Evolutionary conservation across 176 grass and related monocot genomes (phyloP), one percentile per base, ranked within the genome.

Genomic region (Dendrocalamus sinicus): DNA sequence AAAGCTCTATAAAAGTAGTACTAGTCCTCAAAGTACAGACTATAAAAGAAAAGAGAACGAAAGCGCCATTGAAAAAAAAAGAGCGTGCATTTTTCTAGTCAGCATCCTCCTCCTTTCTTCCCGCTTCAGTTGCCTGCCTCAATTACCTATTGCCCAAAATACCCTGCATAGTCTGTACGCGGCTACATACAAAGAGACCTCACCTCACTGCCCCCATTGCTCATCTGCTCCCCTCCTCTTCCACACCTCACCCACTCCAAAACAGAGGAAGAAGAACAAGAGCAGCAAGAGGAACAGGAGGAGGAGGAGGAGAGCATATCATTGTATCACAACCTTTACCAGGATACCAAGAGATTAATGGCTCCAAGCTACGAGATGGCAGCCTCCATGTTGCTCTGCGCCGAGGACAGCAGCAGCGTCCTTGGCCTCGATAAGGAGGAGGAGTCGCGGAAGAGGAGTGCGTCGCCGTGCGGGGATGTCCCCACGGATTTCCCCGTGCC

Each of bases 391-490:
- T 81, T 99, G 46, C 87, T 99, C 55, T 99, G 97, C 92, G 94
- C 89, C 57, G 97, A 99, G 89, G 97, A 99, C 82, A 94, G 89
- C 88, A 92, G 84, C 82, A 94, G 92, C 89, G 61, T 92, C 67
- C 78, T 96, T 54, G 78, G 85, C 53, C 84, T 96, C 47, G 91
- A 80, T 6, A 90, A 72, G 1, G 91, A 94, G 76, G 86, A 77
- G 46, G 70, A 41, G 17, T 65, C 86, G 23, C 14, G 13, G 28
- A 35, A 16, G 63, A 37, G 73, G 86, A 45, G 39, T 51, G 52
- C 30, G 15, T 44, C 40, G 32, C 76, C 82, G 39, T 47, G 83
- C 24, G 81, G 32, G 45, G 92, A 91, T 71, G 77, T 61, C 24
- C 15, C 58, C 59, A 44, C 76, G 40, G 88, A 62, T 8, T 93